These are phyloP conservation scores for Leishmania tropica DNA, from an alignment of 208 protist genomes.

Conservation along the genomic window DNA sequence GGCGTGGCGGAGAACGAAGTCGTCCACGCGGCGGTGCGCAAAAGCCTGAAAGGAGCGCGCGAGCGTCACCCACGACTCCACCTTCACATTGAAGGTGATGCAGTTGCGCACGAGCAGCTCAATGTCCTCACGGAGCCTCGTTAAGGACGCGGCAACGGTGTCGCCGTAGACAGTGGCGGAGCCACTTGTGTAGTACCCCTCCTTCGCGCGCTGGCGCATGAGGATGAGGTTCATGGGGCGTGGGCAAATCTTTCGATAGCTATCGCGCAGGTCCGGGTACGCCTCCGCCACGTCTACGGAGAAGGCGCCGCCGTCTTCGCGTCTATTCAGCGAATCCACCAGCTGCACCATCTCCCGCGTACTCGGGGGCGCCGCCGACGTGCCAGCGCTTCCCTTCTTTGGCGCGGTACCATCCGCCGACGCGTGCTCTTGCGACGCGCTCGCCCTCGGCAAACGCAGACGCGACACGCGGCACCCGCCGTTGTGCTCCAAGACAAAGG, in stretches of 20 bases:
- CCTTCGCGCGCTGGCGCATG: conserved; percentile 61
- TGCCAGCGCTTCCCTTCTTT: background rate
- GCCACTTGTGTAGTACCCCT: conserved; percentile 55
- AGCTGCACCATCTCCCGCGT: conserved; percentile 54
- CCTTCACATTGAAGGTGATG: conserved; percentile 77
- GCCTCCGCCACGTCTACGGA: conserved; percentile 72
- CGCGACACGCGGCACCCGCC: conserved; percentile 68
- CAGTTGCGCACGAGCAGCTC: conserved; percentile 88
- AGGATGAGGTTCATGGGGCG: conserved; percentile 78
- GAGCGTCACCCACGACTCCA: conserved; percentile 65
- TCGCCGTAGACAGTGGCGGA: conserved; percentile 35
- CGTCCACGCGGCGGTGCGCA: conserved; percentile 80
- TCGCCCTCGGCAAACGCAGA: conserved; percentile 39
- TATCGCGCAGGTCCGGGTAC: conserved; percentile 71
- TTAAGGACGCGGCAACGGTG: conserved; percentile 70
- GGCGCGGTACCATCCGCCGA: background rate
- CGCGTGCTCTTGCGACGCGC: background rate
- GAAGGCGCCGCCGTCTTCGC: conserved; percentile 79
- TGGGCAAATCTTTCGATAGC: conserved; percentile 74
- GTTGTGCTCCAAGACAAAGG: conserved; percentile 57
- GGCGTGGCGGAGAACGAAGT: conserved; percentile 69
- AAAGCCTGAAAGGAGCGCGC: conserved; percentile 70
- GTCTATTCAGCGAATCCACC: conserved; percentile 60
- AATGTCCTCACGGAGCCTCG: conserved; percentile 66
- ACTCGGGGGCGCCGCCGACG: background rate